Evolutionary conservation across 176 grass and related monocot genomes (phyloP), one percentile per base, ranked within the genome.

Genomic region (Bonia amplexicaulis): DNA sequence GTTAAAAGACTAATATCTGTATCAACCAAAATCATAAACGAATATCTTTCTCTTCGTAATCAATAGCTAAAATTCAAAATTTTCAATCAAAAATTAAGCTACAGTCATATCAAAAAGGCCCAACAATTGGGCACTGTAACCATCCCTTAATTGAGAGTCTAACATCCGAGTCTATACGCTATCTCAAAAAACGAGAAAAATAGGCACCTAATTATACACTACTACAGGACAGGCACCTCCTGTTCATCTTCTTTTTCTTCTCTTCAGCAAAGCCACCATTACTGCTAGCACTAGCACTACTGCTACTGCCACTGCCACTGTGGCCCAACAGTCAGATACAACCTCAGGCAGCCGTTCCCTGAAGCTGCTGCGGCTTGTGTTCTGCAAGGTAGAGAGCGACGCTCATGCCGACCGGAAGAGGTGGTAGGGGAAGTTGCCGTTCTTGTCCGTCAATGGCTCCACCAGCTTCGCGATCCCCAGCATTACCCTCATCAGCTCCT

Each of bases 381-480:
- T n/a, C 48, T 39, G 64, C 31, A n/a, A 12, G 6, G 13, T 52
- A 16, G 49, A 6, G 49, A 52, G 16, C 33, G 6, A 9, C 9
- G 37, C 39, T 82, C 79, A 86, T 35, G 51, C 27, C 2, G 39
- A 23, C 19, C 66, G 39, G 79, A 90, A 90, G 40, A 90, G 84
- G 79, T 90, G 88, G 79, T 87, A 90, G 44, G 88, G 88, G 84
- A 90, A 90, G 84, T 60, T 68, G 74, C 88, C 88, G 67, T 87
- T 83, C 84, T 83, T 87, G 79, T 90, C 88, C 48, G 44, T 87
- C 22, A 90, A 64, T 82, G 88, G 88, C 67, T 90, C 88, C 66
- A 90, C 84, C 58, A 90, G 33, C 84, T 79, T 90, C 67, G 88
- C 88, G 84, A 90, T 90, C 47, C 84, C 84, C 8, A 71, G 81